Evolutionary conservation across 495 filamentous ascomycete species (phyloP), one percentile per base, ranked within the genome.

Genomic region (Hyaloscypha bicolor): DNA sequence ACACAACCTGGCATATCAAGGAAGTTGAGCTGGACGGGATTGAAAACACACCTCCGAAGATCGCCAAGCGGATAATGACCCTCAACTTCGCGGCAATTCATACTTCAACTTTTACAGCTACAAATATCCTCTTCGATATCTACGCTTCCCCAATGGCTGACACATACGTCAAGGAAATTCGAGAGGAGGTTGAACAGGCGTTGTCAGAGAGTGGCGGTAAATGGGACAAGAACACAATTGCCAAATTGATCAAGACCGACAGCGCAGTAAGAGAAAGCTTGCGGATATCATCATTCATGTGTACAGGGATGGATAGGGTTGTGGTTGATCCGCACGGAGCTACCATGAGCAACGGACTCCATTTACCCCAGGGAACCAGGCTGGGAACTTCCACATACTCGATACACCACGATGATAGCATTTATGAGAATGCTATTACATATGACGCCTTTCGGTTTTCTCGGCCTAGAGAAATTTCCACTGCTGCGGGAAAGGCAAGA

Each of bases 201-300:
- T 67, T 81, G 8, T 71, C 71, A 30, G 80, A 79, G 63, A 19
- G 62, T 42, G 60, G 58, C 4, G 64, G 68, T 0, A 29, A 9
- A 12, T 73, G 64, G 64, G 53, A 64, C 25, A 70, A 68, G 39
- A 37, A 74, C 77, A 71, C 72, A 69, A 37, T 85, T 0, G 72
- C 73, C 0, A 78, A 80, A 48, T 75, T 87, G 72, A 71, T 72
- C 31, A 82, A 82, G 66, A 35, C 85, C 33, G 86, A 88, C 64
- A 82, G 78, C 51, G 84, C 86, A 62, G 76, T 87, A 60, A 80
- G 83, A 48, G 86, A 88, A 69, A 79, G 74, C 55, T 65, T 83
- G 61, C 79, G 81, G 8, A 65, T 80, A 9, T 73, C 72, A 35
- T 76, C 74, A 11, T 77, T 83, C 64, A 69, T 77, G 30, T 74